Evolutionary conservation across 441 rosid genomes (phyloP).

Genomic region (Pelargonium exstipulatum): DNA sequence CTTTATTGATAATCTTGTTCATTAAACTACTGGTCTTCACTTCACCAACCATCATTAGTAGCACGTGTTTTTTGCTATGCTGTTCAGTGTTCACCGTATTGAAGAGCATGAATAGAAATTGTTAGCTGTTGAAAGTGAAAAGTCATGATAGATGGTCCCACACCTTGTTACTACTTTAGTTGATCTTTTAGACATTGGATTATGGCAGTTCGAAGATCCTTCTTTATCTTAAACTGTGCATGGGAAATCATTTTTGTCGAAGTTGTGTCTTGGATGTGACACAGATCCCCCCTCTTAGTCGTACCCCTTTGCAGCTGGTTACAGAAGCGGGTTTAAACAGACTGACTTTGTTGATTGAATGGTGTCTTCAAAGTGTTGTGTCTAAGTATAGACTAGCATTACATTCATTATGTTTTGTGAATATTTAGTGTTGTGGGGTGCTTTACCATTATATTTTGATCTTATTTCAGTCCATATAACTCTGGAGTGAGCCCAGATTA

Average conservation of each 20-base stretch:
- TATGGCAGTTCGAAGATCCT: not conserved
- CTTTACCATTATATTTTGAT: conserved; percentile 6
- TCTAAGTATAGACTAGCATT: not conserved
- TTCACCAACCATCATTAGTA: not conserved
- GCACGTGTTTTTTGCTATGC: not conserved
- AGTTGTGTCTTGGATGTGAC: not conserved
- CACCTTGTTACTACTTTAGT: not conserved
- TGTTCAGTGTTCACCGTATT: not conserved
- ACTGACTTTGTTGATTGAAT: not conserved
- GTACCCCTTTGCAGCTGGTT: too few relatives aligned
- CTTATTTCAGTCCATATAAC: conserved; percentile 62
- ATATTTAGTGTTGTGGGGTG: not conserved
- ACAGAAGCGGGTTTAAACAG: not conserved
- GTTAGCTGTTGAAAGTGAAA: conserved; percentile 1
- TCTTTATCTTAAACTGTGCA: not conserved
- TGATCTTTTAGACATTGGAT: not conserved
- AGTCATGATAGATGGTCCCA: not conserved
- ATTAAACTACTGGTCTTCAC: not conserved
- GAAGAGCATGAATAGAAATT: not conserved
- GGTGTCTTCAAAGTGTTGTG: not conserved
- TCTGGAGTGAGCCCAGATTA: conserved; percentile 82
- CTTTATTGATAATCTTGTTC: not conserved
- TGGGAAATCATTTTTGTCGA: not conserved
- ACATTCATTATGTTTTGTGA: not conserved
- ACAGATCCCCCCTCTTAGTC: too few relatives aligned